phyloP scores from a whole-genome alignment of 2,329 filamentous ascomycete species.

The Penicillium verrucosum region DNA sequence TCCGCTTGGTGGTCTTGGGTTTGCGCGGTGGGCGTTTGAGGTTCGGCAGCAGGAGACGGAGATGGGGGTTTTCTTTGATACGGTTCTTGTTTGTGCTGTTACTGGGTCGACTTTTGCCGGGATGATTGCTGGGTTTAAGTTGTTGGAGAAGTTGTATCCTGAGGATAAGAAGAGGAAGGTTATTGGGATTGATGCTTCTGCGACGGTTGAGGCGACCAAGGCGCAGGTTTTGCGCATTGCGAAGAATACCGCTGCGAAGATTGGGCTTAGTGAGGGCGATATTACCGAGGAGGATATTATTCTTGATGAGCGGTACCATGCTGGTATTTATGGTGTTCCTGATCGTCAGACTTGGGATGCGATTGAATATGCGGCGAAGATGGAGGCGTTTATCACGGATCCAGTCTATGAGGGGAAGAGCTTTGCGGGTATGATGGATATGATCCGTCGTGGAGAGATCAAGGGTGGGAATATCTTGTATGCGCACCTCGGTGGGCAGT shows the following conservation, averaged over 20 bases:
- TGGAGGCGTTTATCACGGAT: conserved; percentile 71
- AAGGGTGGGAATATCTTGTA: conserved; percentile 65
- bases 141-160: conserved; percentile 51
- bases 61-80: conserved; percentile 64
- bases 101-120: conserved; percentile 69
- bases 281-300: conserved; percentile 62
- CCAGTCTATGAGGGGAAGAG: conserved; percentile 76
- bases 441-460: conserved; percentile 63
- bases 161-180: conserved; percentile 50
- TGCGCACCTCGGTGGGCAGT: conserved; percentile 67
- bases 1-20: conserved; percentile 66
- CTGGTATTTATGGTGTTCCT: conserved; percentile 64
- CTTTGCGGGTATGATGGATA: conserved; percentile 67
- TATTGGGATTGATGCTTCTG: conserved; percentile 64
- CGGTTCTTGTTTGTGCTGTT: conserved; percentile 66
- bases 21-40: conserved; percentile 69
- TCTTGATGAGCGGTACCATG: conserved; percentile 65
- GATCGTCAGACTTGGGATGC: conserved; percentile 64
- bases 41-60: conserved; percentile 61
- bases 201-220: conserved; percentile 59
- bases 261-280: conserved; percentile 59
- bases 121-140: conserved; percentile 70
- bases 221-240: conserved; percentile 67
- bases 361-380: conserved; percentile 65
- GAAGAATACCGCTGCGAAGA: conserved; percentile 58